A percentile compares a stretch with the other conserved stretches of the same genome.
phyloP scores from a whole-genome alignment of 1,284 basidiomycete genomes.

The Stygiomarasmius scandens region DNA sequence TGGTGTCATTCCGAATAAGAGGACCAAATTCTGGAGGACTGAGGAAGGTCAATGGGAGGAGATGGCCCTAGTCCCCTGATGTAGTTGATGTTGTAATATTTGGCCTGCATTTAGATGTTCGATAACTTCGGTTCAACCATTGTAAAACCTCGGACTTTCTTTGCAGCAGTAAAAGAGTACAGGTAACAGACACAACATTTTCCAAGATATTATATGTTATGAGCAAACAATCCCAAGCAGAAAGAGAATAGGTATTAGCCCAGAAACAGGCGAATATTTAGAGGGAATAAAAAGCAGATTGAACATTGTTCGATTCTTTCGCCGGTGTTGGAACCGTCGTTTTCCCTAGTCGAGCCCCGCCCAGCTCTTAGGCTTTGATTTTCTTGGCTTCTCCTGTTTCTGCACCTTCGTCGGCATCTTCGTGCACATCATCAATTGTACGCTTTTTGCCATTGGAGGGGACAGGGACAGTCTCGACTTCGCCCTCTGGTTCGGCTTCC shows the following conservation, averaged over 20 bases:
- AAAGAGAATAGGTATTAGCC: no score
- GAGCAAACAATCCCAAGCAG: no score
- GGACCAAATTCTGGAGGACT: constrained; percentile 52
- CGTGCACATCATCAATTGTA: constrained; percentile 7
- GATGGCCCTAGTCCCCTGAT: constrained; percentile 56
- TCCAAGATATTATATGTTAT: background rate
- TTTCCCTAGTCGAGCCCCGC: no score
- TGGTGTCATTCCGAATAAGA: constrained; percentile 51
- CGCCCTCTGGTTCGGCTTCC: constrained; percentile 15
- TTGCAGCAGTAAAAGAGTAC: no score
- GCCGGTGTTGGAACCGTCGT: no score
- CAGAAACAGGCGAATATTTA: no score
- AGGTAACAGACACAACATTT: background rate
- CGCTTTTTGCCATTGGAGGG: constrained; percentile 8
- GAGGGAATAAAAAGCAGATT: no score
- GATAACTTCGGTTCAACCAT: background rate
- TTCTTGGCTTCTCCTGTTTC: constrained; percentile 9
- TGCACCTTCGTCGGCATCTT: constrained; percentile 6
- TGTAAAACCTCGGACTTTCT: no score
- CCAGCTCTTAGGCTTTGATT: constrained; percentile 10
- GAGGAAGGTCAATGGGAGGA: constrained; percentile 52
- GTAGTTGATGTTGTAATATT: no score
- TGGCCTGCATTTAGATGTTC: no score
- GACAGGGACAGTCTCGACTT: constrained; percentile 1
- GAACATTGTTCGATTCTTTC: no score